Evolutionary conservation across 1,284 basidiomycete genomes (phyloP), one percentile per base, ranked within the genome.

Genomic region (Papiliotrema flavescens): DNA sequence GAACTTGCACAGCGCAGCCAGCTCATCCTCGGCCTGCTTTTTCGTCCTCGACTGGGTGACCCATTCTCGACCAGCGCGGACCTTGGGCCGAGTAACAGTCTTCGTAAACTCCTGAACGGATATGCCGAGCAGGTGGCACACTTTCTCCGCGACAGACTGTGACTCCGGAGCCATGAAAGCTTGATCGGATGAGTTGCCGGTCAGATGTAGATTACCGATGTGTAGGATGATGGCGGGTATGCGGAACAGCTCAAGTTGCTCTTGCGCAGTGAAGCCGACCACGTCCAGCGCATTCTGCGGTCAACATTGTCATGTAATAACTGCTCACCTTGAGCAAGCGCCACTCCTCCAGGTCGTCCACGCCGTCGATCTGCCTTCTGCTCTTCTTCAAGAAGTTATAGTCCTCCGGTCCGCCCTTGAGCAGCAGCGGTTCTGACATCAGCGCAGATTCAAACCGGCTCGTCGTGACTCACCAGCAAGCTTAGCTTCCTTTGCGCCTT

Each of bases 41-140:
- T 86, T 84, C 14, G 90, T 95, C 43, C 96, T 82, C 3, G 92
- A 88, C 65, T 98, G 93, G 0, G 89, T 88, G 19, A 98, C 94
- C 90, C 92, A 96, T 78, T 99, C 96, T 15, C 94, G 83, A 23
- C 96, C 96, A 14, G 96, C 96, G 43, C 95, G 86, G 22, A 95
- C 89, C 51, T 86, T 87, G 1, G 96, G 93, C 3, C 87, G 85
- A 6, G 96, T 79, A 19, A 97, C 85, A 0, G 92, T 91, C 58
- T 87, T 89, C 23, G 84, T 88, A 71, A 98, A 94, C 60, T 97
- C 93, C 4, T 85, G 81, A 4, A 93, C 83, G 0, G 92, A 86
- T n/a, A 98, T 81, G 6, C 95, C 96, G 14, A 99, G 83, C 11
- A 98, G 82, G 75, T 97, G 90, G 70, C 94, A 97, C 45, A 89